Evolutionary conservation across 139 green algal species (phyloP).

Genomic region (Chlorella vulgaris): DNA sequence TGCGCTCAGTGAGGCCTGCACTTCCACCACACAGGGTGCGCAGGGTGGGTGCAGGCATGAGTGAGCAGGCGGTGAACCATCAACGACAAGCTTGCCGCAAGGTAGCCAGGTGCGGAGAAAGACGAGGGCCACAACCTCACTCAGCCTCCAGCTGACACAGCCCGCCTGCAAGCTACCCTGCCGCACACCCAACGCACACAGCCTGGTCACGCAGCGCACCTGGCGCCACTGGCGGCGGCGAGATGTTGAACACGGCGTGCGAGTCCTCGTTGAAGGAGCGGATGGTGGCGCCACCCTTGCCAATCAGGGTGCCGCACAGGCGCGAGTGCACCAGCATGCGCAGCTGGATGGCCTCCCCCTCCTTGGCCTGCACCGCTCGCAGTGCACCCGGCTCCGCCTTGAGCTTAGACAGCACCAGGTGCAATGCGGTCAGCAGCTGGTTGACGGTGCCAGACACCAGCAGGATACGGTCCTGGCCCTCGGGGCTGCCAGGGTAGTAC

Average conservation of each 20-base stretch:
- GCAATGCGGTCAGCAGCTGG: constrained; percentile 76
- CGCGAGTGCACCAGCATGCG: constrained; percentile 77
- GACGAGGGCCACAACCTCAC: no score
- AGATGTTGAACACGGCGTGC: constrained; percentile 73
- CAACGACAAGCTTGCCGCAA: no score
- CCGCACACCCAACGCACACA: no score
- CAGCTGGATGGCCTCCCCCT: constrained; percentile 43
- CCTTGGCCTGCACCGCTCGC: constrained; percentile 18
- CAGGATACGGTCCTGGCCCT: constrained; percentile 74
- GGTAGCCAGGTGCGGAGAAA: no score
- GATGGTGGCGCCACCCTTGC: constrained; percentile 82
- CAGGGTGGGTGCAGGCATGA: not conserved
- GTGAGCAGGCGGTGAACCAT: no score
- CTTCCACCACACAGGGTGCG: not conserved
- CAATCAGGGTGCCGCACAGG: constrained; percentile 83
- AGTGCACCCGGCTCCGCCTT: constrained; percentile 43
- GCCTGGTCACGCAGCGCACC: no score
- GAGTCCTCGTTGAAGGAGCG: constrained; percentile 76
- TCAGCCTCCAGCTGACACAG: no score
- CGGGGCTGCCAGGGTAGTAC: constrained; percentile 58
- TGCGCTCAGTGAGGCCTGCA: constrained; percentile 61
- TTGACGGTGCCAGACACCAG: constrained; percentile 74
- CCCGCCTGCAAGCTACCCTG: no score
- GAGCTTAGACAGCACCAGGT: constrained; percentile 82
- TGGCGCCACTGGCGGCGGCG: constrained; percentile 39